phyloP scores from a whole-genome alignment of 202 grass and related monocot species.

The Tripidium arundinaceum region DNA sequence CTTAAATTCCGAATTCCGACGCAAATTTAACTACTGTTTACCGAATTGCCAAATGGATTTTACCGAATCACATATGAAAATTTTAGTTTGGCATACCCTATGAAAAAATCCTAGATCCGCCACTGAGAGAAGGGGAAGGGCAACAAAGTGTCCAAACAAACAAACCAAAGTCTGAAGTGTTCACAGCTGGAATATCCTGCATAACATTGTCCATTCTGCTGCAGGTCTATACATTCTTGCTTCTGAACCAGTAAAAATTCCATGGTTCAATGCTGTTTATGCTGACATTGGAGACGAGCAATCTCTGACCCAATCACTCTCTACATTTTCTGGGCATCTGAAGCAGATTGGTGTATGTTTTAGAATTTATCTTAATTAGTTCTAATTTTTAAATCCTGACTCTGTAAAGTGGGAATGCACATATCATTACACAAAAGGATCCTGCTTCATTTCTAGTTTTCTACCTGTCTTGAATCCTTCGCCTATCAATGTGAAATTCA shows the following conservation, averaged over 20 bases:
- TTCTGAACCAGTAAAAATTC: constrained; percentile 83
- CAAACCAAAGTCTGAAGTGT: neutral
- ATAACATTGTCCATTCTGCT: constrained; percentile 31
- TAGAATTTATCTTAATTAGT: constrained; percentile 21
- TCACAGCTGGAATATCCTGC: constrained; percentile 2
- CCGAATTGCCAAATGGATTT: no score
- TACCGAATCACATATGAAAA: no score
- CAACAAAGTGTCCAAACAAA: neutral
- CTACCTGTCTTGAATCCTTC: constrained; percentile 7
- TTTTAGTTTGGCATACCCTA: no score
- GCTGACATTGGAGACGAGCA: constrained; percentile 89
- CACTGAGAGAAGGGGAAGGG: neutral
- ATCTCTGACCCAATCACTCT: constrained; percentile 68
- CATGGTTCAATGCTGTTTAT: constrained; percentile 83
- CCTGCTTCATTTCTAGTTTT: neutral
- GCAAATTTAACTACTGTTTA: no score
- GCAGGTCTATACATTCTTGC: constrained; percentile 73
- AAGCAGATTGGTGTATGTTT: constrained; percentile 71
- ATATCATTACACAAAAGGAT: neutral
- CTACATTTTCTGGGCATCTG: constrained; percentile 83
- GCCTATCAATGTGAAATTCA: constrained; percentile 11
- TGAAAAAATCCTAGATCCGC: no score
- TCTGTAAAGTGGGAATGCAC: neutral
- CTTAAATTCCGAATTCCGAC: no score
- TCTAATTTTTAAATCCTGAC: constrained; percentile 12